Evolutionary conservation across 208 protist species (phyloP).

Genomic region (Naegleria lovaniensis): DNA sequence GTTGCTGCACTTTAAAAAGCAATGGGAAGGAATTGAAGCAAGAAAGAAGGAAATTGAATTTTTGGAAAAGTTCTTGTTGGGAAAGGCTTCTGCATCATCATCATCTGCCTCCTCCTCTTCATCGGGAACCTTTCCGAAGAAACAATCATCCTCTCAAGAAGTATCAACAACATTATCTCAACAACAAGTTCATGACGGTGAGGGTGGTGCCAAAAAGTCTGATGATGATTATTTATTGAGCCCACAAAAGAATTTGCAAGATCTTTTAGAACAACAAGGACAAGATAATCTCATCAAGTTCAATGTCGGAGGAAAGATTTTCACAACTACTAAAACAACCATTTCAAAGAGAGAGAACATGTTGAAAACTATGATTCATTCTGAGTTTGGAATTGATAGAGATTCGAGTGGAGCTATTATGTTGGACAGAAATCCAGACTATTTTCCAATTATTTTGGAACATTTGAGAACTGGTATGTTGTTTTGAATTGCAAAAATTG

Average conservation of each 20-base stretch:
- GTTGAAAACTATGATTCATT: neutral
- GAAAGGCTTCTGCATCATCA: neutral
- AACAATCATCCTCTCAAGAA: too few relatives aligned
- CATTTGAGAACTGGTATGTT: neutral
- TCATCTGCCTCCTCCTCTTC: too few relatives aligned
- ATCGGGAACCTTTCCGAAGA: too few relatives aligned
- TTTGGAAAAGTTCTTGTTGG: neutral
- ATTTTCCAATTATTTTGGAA: conserved; percentile 3
- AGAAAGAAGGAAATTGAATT: neutral
- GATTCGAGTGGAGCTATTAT: neutral
- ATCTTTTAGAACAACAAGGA: neutral
- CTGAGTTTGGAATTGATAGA: neutral
- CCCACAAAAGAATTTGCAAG: neutral
- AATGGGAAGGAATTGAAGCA: neutral
- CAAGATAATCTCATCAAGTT: neutral
- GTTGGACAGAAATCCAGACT: neutral
- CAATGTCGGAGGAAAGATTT: neutral
- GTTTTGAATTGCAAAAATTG: too few relatives aligned
- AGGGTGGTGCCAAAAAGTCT: too few relatives aligned
- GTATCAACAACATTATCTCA: too few relatives aligned
- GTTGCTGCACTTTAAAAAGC: neutral
- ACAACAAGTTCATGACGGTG: too few relatives aligned
- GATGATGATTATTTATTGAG: neutral
- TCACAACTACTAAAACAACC: neutral
- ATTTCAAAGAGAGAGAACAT: neutral